These are phyloP conservation scores for Starmera dryadoides DNA, from an alignment of 805 yeast species.

Conservation along the genomic window DNA sequence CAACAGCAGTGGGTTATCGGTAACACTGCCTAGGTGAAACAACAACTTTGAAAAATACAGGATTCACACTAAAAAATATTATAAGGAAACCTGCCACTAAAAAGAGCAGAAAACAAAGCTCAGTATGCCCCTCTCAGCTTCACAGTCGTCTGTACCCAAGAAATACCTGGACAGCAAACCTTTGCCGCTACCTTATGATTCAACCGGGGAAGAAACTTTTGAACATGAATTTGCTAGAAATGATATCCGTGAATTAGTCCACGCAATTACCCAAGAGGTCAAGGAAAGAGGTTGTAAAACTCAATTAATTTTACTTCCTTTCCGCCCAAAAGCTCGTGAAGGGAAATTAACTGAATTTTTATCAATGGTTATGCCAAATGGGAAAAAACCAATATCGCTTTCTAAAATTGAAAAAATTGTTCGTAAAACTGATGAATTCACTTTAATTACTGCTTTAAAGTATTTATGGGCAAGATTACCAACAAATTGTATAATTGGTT, in stretches of 20 bases:
- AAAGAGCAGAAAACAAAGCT: too few relatives aligned
- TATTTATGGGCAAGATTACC: constrained; percentile 86
- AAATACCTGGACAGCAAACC: constrained; percentile 2
- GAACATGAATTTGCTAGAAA: constrained; percentile 51
- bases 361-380: constrained; percentile 50
- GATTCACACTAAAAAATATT: too few relatives aligned
- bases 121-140: too few relatives aligned
- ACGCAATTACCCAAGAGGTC: constrained; percentile 62
- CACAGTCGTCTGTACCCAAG: constrained; percentile 1
- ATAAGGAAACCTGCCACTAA: too few relatives aligned
- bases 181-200: constrained; percentile 3
- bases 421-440: constrained; percentile 53
- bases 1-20: too few relatives aligned
- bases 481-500: constrained; percentile 72
- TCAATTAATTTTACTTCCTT: constrained; percentile 71
- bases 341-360: constrained; percentile 50
- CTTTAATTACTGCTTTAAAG: constrained; percentile 66
- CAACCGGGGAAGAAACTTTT: constrained; percentile 10
- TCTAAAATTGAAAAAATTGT: constrained; percentile 38
- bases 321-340: constrained; percentile 63
- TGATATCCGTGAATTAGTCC: constrained; percentile 60
- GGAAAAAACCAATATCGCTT: constrained; percentile 37
- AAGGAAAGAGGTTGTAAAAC: constrained; percentile 64
- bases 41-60: too few relatives aligned
- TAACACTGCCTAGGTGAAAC: too few relatives aligned